These are phyloP conservation scores for Fusarium lateritium DNA, from an alignment of 2,329 filamentous ascomycete species.

Conservation along the genomic window DNA sequence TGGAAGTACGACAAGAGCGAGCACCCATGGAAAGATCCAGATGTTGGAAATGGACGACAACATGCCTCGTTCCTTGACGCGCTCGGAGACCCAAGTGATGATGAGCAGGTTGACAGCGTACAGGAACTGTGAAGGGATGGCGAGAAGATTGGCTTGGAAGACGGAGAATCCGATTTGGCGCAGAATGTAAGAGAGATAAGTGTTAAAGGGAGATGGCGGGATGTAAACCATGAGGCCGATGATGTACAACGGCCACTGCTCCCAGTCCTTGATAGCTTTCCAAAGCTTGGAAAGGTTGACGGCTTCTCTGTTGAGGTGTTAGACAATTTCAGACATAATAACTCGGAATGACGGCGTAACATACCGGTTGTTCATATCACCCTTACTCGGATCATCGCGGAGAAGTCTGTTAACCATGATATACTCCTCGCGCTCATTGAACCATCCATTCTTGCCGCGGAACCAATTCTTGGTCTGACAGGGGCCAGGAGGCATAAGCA, in stretches of 20 bases:
- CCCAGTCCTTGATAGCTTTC: conserved; percentile 69
- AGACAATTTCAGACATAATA: not conserved
- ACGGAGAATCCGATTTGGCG: conserved; percentile 60
- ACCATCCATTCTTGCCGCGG: conserved; percentile 72
- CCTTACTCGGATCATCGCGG: conserved; percentile 73
- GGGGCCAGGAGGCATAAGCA: conserved; percentile 62
- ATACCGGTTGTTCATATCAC: conserved; percentile 72
- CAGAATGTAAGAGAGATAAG: conserved; percentile 63
- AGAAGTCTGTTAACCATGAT: conserved; percentile 74
- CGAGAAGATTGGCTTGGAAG: conserved; percentile 63
- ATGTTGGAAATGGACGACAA: conserved; percentile 63
- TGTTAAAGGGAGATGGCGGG: conserved; percentile 58
- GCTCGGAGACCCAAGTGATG: conserved; percentile 62
- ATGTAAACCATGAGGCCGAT: conserved; percentile 66
- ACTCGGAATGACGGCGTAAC: fast-evolving
- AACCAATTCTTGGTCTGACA: conserved; percentile 69
- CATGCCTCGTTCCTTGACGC: conserved; percentile 61
- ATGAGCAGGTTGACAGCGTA: conserved; percentile 64
- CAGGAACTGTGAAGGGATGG: conserved; percentile 61
- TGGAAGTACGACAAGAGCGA: conserved; percentile 60
- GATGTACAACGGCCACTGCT: conserved; percentile 67
- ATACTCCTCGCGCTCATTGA: conserved; percentile 71
- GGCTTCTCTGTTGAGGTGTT: conserved; percentile 57
- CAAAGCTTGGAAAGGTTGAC: conserved; percentile 58
- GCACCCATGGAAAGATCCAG: conserved; percentile 66